Conservation (phyloP, 2,329 filamentous ascomycete genomes). For the Hypomyces rosellus region DNA sequence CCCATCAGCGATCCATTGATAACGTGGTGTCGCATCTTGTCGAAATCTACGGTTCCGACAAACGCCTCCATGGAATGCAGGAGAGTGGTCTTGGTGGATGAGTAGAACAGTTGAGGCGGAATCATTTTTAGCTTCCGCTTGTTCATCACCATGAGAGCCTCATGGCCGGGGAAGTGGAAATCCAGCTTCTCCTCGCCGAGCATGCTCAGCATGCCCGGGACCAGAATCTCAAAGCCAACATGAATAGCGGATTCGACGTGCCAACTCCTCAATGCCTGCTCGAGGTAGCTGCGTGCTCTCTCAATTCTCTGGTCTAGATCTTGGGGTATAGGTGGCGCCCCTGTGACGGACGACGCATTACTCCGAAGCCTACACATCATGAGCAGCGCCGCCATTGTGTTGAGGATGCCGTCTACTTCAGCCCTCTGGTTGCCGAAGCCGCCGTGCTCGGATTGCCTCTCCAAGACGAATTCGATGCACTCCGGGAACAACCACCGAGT, state of each 20-base stretch:
- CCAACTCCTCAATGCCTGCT: constrained; percentile 5
- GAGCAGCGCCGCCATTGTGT: constrained; percentile 13
- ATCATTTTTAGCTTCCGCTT: constrained; percentile 3
- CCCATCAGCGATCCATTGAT: constrained; percentile 15
- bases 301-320: not conserved
- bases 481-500: constrained; percentile 14
- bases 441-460: constrained; percentile 7
- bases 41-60: constrained; percentile 14
- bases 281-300: constrained; percentile 3
- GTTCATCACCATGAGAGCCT: not conserved
- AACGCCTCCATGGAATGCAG: constrained; percentile 17
- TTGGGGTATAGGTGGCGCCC: not conserved
- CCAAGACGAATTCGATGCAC: constrained; percentile 12
- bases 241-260: constrained; percentile 10
- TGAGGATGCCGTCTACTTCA: constrained; percentile 13
- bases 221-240: constrained; percentile 15
- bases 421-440: constrained; percentile 6
- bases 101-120: not conserved
- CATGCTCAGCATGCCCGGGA: constrained; percentile 11
- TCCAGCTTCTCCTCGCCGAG: constrained; percentile 5
- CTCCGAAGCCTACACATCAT: constrained; percentile 8
- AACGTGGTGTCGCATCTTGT: constrained; percentile 10
- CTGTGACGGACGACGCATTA: constrained; percentile 1
- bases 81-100: not conserved
- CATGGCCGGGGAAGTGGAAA: constrained; percentile 7